phyloP scores from a whole-genome alignment of 1,284 basidiomycete species.

The Kalmanozyma brasiliensis region DNA sequence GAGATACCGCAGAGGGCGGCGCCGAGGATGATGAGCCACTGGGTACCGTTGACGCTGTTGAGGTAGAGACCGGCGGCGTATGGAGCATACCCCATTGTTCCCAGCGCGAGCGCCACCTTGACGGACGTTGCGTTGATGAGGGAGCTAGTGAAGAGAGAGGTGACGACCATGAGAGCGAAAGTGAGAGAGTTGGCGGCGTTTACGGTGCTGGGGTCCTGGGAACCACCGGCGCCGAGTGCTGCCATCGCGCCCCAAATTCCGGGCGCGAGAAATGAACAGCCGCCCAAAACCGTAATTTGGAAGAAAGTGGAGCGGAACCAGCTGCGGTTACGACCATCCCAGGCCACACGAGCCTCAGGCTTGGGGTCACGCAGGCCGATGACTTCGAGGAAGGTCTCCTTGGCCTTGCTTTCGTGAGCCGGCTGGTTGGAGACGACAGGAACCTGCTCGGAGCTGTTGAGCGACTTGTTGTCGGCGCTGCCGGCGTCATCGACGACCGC shows the following conservation, averaged over 20 bases:
- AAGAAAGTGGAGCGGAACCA: conserved; percentile 57
- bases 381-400: conserved; percentile 24
- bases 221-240: conserved; percentile 66
- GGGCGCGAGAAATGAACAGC: conserved; percentile 66
- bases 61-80: conserved; percentile 67
- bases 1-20: conserved; percentile 67
- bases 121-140: conserved; percentile 59
- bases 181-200: conserved; percentile 68
- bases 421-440: neutral
- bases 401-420: conserved; percentile 1
- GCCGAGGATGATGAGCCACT: conserved; percentile 68
- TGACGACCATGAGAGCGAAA: conserved; percentile 68
- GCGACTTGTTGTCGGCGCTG: conserved; percentile 27
- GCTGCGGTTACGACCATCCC: conserved; percentile 29
- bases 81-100: conserved; percentile 62
- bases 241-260: conserved; percentile 67
- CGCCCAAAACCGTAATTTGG: conserved; percentile 66
- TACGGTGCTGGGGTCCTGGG: conserved; percentile 57
- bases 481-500: conserved; percentile 10
- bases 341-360: conserved; percentile 30
- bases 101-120: conserved; percentile 63
- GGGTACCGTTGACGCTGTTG: conserved; percentile 52
- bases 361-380: conserved; percentile 41
- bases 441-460: conserved; percentile 4
- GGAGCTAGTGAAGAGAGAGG: conserved; percentile 50